phyloP scores from a whole-genome alignment of 2,329 filamentous ascomycete genomes.

The Alternaria tenuissima region DNA sequence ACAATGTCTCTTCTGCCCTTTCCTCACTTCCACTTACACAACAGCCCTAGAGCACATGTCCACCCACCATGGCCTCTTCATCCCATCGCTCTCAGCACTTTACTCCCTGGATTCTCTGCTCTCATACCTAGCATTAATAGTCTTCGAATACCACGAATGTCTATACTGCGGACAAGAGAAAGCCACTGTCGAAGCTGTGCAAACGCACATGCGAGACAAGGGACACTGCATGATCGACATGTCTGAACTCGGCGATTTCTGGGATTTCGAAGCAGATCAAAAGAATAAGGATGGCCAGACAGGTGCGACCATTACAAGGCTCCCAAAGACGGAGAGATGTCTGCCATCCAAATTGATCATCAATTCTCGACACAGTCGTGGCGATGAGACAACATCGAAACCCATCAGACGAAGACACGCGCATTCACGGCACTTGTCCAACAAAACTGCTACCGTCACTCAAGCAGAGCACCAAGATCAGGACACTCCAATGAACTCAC shows the following conservation, averaged over 20 bases:
- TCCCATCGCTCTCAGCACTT: background rate
- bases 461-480: background rate
- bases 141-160: constrained; percentile 7
- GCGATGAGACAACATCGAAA: background rate
- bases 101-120: constrained; percentile 1
- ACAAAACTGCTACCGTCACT: background rate
- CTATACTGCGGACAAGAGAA: constrained; percentile 6
- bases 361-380: background rate
- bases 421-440: background rate
- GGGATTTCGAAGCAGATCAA: background rate
- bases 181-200: constrained; percentile 1
- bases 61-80: background rate
- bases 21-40: background rate
- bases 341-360: background rate
- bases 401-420: background rate
- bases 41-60: constrained; percentile 12
- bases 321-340: background rate
- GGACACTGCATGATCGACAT: constrained; percentile 7
- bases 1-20: constrained; percentile 12
- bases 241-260: background rate
- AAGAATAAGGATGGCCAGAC: background rate
- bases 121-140: background rate
- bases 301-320: background rate
- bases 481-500: background rate
- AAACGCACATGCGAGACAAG: constrained; percentile 14